Evolutionary conservation across 169 alveolate species (phyloP), one percentile per base, ranked within the genome.

Genomic region (Plasmodium berghei): DNA sequence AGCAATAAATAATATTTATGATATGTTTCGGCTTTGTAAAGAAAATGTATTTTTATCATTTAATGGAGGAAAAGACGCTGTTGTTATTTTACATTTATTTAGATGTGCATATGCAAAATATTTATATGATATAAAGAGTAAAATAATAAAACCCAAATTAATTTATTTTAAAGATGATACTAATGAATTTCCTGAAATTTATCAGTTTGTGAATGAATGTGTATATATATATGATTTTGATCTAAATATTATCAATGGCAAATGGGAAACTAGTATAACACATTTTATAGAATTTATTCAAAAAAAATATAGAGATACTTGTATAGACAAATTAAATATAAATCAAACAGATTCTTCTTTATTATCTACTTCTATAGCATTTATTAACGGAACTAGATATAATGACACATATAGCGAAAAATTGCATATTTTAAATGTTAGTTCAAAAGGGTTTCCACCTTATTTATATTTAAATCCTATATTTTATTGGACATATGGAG

Each of bases 1-100:
- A 20, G 74, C 85, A 67, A 80, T 80, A 28, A 42, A 80, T 80
- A 62, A 61, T 26, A 62, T 80, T 80, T 80, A 80, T 28, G 90
- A 80, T 80, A 64, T 54, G 2, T 67, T 80, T 20, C 90, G 90
- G 26, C 63, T 89, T 46, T 94, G 95, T 9, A 58, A 73, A 28
- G 85, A 61, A 3, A 92, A 94, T 89, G 95, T 94, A 5, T 94
- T 90, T 70, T 66, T 94, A 54, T 92, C 95, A 12, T 94, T 94
- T 72, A 94, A 94, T 73, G 96, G 96, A 14, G 96, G 96, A 49
- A 94, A 94, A 88, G 96, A 94, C 88, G 92, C 95, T 26, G 93
- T 92, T 48, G 94, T 92, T 12, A 90, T 89, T 52, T 71, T 94
- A 45, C 96, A 94, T 56, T 75, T 94, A 9, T 91, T 92, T 80